phyloP scores from a whole-genome alignment of 2,329 filamentous ascomycete species.

The Ceratocystis variospora region DNA sequence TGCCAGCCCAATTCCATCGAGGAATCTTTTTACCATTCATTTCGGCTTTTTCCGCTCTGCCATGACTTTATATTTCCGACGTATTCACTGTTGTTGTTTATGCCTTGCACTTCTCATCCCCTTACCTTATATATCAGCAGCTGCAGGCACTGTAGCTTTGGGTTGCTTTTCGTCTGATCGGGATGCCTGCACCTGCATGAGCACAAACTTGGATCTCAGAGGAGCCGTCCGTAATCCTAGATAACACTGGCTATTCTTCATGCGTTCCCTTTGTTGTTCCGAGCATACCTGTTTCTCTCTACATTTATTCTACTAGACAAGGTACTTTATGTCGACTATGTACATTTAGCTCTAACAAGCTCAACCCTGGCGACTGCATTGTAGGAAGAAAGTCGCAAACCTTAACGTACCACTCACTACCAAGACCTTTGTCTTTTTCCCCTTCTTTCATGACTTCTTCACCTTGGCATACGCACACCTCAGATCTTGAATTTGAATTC shows the following conservation, averaged over 20 bases:
- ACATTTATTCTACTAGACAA: background rate
- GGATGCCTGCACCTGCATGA: conserved; percentile 2
- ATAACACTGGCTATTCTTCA: background rate
- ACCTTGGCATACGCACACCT: background rate
- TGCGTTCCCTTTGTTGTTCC: background rate
- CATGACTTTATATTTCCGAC: background rate
- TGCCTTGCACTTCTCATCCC: background rate
- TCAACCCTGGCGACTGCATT: background rate
- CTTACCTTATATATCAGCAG: background rate
- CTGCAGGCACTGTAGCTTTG: background rate
- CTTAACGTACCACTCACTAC: background rate
- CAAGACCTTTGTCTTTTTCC: background rate
- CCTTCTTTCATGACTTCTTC: background rate
- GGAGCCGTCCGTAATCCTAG: background rate
- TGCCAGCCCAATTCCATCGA: too few relatives aligned
- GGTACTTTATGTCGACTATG: background rate
- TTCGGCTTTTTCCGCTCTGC: background rate
- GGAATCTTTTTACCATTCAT: background rate
- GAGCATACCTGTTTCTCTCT: background rate
- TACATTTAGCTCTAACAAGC: background rate
- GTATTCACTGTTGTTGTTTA: background rate
- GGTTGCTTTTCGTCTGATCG: background rate
- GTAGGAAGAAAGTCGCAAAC: background rate
- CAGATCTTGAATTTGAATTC: background rate
- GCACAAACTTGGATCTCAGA: conserved; percentile 6